A percentile compares a stretch with the other conserved stretches of the same genome.
phyloP scores from a whole-genome alignment of 441 rosid species.

The Euphorbia corollata region DNA sequence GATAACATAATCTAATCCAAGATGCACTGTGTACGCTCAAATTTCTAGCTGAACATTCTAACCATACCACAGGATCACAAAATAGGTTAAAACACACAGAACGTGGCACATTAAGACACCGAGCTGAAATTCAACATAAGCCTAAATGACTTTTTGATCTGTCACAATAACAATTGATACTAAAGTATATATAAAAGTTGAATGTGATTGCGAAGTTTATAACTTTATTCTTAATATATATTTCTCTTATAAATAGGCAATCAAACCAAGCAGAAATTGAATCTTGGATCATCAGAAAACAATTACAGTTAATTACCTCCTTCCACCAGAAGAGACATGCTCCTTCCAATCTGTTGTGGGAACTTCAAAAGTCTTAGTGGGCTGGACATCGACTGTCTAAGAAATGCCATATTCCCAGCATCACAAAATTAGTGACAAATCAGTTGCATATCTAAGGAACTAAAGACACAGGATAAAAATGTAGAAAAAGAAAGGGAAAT shows the following conservation, averaged over 20 bases:
- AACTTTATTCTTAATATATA: background rate
- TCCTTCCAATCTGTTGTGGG: slow-evolving; percentile 63
- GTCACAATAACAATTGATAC: background rate
- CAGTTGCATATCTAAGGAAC: slow-evolving; percentile 13
- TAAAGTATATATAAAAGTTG: background rate
- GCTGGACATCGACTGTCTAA: slow-evolving; percentile 44
- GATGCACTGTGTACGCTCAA: background rate
- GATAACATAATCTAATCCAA: background rate
- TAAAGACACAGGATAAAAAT: slow-evolving; percentile 8
- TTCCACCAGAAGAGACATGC: slow-evolving; percentile 70
- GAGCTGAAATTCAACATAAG: background rate
- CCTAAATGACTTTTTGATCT: background rate
- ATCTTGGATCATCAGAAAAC: slow-evolving; percentile 1
- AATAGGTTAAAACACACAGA: background rate
- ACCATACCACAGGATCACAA: background rate
- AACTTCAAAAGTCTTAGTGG: slow-evolving; percentile 29
- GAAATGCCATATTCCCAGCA: slow-evolving; percentile 24
- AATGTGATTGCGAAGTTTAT: background rate
- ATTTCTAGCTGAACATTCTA: background rate
- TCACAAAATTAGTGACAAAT: slow-evolving; percentile 16
- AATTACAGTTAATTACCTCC: slow-evolving; percentile 41
- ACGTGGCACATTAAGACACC: background rate
- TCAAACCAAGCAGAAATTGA: slow-evolving; percentile 11
- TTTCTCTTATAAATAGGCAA: slow-evolving; percentile 1
- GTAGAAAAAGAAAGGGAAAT: slow-evolving; percentile 1